Percentiles rank a stretch among this genome's conserved stretches.
These are phyloP conservation scores for Scheffersomyces lignosus DNA, from an alignment of 805 yeast species.

Conservation along the genomic window DNA sequence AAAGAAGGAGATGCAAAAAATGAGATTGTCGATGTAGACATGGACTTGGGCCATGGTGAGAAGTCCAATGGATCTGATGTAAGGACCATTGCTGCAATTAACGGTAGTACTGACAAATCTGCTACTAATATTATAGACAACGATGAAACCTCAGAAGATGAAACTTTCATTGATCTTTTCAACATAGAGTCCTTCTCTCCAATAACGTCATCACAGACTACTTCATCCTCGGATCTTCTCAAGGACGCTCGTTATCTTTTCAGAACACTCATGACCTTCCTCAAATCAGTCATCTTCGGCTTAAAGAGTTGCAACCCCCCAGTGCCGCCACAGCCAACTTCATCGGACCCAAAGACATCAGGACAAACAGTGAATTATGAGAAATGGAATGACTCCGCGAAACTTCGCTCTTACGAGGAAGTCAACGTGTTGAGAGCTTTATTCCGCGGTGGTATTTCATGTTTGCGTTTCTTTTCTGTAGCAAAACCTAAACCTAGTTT, in stretches of 20 bases:
- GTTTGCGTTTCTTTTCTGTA: conserved; percentile 71
- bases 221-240: conserved; percentile 60
- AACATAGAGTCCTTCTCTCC: conserved; percentile 49
- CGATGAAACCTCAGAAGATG: conserved; percentile 23
- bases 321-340: conserved; percentile 44
- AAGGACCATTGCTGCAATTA: neutral
- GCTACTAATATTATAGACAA: conserved; percentile 6
- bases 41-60: conserved; percentile 14
- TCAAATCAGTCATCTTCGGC: conserved; percentile 87
- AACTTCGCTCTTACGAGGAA: conserved; percentile 83
- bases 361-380: conserved; percentile 42
- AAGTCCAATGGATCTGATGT: conserved; percentile 1
- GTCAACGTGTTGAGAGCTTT: conserved; percentile 71
- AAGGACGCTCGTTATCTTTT: conserved; percentile 88
- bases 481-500: conserved; percentile 47
- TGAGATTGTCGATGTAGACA: conserved; percentile 26
- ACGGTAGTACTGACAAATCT: conserved; percentile 9
- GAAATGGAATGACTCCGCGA: conserved; percentile 82
- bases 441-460: conserved; percentile 81
- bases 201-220: conserved; percentile 53
- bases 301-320: conserved; percentile 88
- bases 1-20: conserved; percentile 20
- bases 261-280: conserved; percentile 83
- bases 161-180: conserved; percentile 25
- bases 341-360: conserved; percentile 45